Base-by-base conservation (phyloP, 495 filamentous ascomycete species). In the Lasiosphaeris hirsuta region DNA sequence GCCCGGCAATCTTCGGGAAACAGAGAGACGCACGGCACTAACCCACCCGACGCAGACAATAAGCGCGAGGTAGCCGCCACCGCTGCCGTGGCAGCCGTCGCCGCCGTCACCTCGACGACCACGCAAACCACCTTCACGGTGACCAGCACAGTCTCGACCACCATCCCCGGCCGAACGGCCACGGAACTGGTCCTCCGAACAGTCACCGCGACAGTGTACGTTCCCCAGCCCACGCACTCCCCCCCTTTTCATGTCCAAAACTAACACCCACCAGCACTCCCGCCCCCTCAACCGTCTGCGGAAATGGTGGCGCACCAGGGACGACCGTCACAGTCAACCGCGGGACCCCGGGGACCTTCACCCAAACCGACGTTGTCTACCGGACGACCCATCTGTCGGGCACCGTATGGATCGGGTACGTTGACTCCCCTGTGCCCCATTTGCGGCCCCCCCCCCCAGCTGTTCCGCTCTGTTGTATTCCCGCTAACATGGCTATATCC, bases 121-220 rank as follows among this genome's bases (percentile, higher is more conserved):
- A 77, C 73, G 13, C 65, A 77, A 39, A 75, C 75, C 13, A 77
- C 73, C 13, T 69, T 61, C 36, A 77, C 75, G 0, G 66, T 75
- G 15, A 77, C 73, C 8, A 71, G 65, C 40, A 75, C 72, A 0
- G 51, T 58, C 5, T 49, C 64, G 15, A 75, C 75, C 7, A 72
- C 68, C 4, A 51, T 69, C 6, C 70, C 73, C 1, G 66, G 63
- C 3, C 51, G 51, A 43, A 75, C 72, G 0, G 68, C 64, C 0
- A 77, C 73, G 7, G 75, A 75, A 48, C 58, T 68, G 23, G 74
- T 75, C 18, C 58, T 70, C 53, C 48, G 50, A 49, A 75, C 68
- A 10, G 60, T 66, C n/a, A 77, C 72, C 3, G 68, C 72, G 3
- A 77, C 73, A 11, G 61, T 77, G 72, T 77, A 70, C 61, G 72